Evolutionary conservation across 495 filamentous ascomycete species (phyloP), one percentile per base, ranked within the genome.

Genomic region (Bathelium albidoporum): DNA sequence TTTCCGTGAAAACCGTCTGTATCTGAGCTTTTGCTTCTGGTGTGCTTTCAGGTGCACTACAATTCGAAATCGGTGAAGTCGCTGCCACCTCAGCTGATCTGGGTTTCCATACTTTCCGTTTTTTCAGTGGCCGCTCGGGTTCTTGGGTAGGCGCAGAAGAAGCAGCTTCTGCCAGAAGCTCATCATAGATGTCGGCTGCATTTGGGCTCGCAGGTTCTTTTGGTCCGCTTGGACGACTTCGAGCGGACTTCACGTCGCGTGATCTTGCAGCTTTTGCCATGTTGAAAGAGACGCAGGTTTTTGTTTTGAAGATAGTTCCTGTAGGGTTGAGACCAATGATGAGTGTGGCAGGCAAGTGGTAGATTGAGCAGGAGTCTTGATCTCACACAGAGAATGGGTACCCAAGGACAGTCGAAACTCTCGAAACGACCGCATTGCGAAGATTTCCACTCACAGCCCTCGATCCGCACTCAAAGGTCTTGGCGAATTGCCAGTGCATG

Each of bases 81-180:
- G 18, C 41, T 64, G 12, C 29, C 11, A 3, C 20, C 43, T 12
- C 16, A 20, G 29, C 4, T 14, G 26, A 12, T 24, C 29, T 28
- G 22, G 62, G 58, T 34, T 45, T 64, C 39, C 29, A 24, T 36
- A 66, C 34, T 39, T 59, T 60, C 26, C 69, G 62, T 58, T 53
- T 61, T 62, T 71, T 71, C 12, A 69, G 49, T 24, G 69, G 69
- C 18, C 67, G 39, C 1, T 67, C 60, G 2, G 59, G 26, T 28
- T 52, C 55, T 9, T 62, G 32, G 7, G 4, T 28, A 4, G 66
- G 55, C 7, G 63, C 39, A 26, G 59, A 20, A 18, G 61, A 62
- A 11, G 65, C 69, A 22, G 68, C 68, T 53, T 69, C 69, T 16
- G 63, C 64, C 1, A 71, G 63, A 63, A 71, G 52, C n/a, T 71